Conservation (phyloP, 176 grass and related monocot genomes). For the Oryza officinalis region DNA sequence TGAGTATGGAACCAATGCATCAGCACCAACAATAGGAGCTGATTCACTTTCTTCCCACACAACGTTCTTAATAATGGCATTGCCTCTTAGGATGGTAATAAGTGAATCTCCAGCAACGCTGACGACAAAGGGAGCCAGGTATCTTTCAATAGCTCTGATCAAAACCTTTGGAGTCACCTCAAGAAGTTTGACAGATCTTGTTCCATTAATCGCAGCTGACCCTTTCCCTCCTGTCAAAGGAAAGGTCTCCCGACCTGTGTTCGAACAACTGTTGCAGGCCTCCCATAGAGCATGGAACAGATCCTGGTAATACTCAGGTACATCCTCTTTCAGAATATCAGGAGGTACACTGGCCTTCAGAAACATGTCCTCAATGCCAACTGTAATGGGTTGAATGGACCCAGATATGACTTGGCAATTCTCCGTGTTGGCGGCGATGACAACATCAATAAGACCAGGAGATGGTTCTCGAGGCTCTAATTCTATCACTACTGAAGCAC, state of each 20-base stretch:
- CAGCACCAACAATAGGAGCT: slow-evolving; percentile 41
- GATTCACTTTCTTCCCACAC: slow-evolving; percentile 70
- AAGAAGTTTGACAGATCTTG: slow-evolving; percentile 85
- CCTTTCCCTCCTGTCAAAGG: slow-evolving; percentile 78
- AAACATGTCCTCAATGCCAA: slow-evolving; percentile 98
- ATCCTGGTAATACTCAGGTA: slow-evolving; percentile 54
- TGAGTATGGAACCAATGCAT: slow-evolving; percentile 79
- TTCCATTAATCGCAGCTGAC: slow-evolving; percentile 66
- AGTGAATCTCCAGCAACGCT: slow-evolving; percentile 64
- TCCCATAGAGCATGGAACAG: slow-evolving; percentile 92
- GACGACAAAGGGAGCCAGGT: slow-evolving; percentile 75
- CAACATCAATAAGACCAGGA: slow-evolving; percentile 77
- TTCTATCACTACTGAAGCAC: slow-evolving; percentile 66
- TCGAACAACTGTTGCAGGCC: slow-evolving; percentile 71
- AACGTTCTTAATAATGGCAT: slow-evolving; percentile 68
- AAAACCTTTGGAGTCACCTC: slow-evolving; percentile 73
- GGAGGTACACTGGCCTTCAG: slow-evolving; percentile 58
- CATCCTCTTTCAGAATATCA: slow-evolving; percentile 43
- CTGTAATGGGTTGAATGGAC: slow-evolving; percentile 59
- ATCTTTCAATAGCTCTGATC: slow-evolving; percentile 71
- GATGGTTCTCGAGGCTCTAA: slow-evolving; percentile 81
- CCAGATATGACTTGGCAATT: slow-evolving; percentile 77
- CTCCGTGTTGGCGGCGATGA: slow-evolving; percentile 70
- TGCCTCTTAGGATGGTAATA: slow-evolving; percentile 59
- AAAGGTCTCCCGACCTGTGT: slow-evolving; percentile 77